phyloP scores from a whole-genome alignment of 495 filamentous ascomycete species.

The Podospora sp. region DNA sequence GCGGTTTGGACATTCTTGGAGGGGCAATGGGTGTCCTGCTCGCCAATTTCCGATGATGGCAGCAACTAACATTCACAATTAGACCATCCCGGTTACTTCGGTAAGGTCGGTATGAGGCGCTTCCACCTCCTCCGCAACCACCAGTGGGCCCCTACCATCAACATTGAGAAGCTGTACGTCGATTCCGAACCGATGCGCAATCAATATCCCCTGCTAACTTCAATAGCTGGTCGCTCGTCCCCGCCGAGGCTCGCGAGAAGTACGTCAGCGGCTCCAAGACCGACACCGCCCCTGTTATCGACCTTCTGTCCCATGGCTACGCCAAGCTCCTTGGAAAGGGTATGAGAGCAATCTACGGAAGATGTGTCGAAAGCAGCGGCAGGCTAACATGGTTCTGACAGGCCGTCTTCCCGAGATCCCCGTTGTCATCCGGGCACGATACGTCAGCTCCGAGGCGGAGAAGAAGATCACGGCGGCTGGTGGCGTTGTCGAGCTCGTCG shows the following conservation, averaged over 20 bases:
- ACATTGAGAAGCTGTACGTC: constrained; percentile 42
- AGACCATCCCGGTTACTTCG: constrained; percentile 46
- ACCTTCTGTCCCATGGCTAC: constrained; percentile 41
- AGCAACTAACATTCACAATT: constrained; percentile 26
- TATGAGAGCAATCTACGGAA: constrained; percentile 20
- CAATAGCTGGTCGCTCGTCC: constrained; percentile 38
- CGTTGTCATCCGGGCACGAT: constrained; percentile 39
- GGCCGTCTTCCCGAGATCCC: constrained; percentile 42
- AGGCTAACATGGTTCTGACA: constrained; percentile 13
- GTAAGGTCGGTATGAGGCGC: constrained; percentile 43
- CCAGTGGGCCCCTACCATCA: constrained; percentile 39
- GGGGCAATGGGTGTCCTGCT: neutral
- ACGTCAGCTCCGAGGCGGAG: constrained; percentile 41
- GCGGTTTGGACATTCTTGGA: constrained; percentile 16
- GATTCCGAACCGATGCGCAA: neutral
- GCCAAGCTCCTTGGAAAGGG: constrained; percentile 44
- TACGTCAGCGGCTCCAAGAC: constrained; percentile 38
- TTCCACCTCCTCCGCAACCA: constrained; percentile 43
- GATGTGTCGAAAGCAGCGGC: neutral
- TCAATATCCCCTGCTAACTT: neutral
- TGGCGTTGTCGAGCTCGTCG: constrained; percentile 41
- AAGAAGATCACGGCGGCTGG: constrained; percentile 41
- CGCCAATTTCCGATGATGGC: constrained; percentile 11
- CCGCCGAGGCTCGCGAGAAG: constrained; percentile 38
- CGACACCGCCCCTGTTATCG: constrained; percentile 40